Conservation (phyloP, 2,329 filamentous ascomycete genomes). For the Cladophialophora exuberans region DNA sequence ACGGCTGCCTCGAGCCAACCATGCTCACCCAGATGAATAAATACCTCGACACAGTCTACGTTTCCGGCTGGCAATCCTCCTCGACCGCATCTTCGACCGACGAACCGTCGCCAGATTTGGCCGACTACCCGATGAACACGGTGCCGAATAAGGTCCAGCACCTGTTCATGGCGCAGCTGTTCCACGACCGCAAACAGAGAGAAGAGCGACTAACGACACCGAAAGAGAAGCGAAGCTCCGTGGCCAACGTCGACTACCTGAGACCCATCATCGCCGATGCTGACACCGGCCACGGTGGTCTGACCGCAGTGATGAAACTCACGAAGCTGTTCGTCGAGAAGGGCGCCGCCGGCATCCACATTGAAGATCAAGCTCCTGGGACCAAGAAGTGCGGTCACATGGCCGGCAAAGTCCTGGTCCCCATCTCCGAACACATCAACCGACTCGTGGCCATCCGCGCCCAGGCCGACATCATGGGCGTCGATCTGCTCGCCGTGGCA, state of each 20-base stretch:
- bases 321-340: constrained; percentile 97
- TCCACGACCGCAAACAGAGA: constrained; percentile 98
- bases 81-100: constrained; percentile 94
- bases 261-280: constrained; percentile 96
- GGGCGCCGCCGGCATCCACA: constrained; percentile 96
- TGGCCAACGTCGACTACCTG: constrained; percentile 88
- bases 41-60: constrained; percentile 97
- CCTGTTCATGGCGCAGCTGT: constrained; percentile 96
- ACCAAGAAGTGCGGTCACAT: constrained; percentile 99
- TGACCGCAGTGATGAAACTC: constrained; percentile 99
- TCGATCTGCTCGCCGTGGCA: constrained; percentile 86
- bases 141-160: constrained; percentile 98
- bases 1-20: constrained; percentile 94
- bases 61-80: constrained; percentile 98
- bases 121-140: constrained; percentile 96
- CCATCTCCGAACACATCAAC: constrained; percentile 97
- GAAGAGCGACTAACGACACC: constrained; percentile 85
- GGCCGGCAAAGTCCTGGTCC: constrained; percentile 97
- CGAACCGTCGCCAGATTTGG: constrained; percentile 95
- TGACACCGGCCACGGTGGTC: constrained; percentile 93
- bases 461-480: constrained; percentile 98
- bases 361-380: constrained; percentile 96
- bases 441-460: constrained; percentile 93
- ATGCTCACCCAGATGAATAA: constrained; percentile 99
- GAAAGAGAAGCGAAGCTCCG: constrained; percentile 69